Conservation (phyloP, 768 basidiomycete species). For the Collybia sp. region DNA sequence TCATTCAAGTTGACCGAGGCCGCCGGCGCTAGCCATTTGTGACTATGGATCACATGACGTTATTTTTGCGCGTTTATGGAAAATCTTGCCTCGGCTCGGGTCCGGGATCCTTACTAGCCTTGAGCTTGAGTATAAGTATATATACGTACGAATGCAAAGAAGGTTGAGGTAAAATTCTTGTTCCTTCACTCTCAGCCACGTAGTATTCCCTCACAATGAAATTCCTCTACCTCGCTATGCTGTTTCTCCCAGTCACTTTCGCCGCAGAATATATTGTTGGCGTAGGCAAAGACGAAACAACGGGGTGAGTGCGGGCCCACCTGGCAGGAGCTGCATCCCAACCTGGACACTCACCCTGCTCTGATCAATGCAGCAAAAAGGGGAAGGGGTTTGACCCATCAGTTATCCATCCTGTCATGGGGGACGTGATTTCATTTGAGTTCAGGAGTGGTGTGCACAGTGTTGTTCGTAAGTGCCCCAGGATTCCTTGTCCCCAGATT, state of each 20-base stretch:
- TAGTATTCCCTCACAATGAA: constrained; percentile 5
- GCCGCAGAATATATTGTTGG: constrained; percentile 28
- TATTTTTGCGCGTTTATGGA: no score
- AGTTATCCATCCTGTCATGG: constrained; percentile 25
- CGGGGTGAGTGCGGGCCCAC: constrained; percentile 21
- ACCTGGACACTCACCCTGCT: not conserved
- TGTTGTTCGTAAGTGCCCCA: constrained; percentile 28
- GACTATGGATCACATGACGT: no score
- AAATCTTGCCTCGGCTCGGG: no score
- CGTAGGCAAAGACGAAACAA: constrained; percentile 36
- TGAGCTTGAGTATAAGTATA: no score
- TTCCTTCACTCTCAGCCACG: no score
- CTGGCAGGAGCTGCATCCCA: not conserved
- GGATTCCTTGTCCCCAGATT: no score
- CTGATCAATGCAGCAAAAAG: constrained; percentile 22
- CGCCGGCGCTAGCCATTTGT: no score
- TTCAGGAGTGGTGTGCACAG: constrained; percentile 35
- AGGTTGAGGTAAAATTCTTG: no score
- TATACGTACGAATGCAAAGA: no score
- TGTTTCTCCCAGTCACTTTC: constrained; percentile 19
- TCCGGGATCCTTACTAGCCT: no score
- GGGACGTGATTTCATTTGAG: constrained; percentile 31
- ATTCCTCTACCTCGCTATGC: constrained; percentile 4
- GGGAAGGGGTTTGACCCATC: constrained; percentile 38
- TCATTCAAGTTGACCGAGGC: no score